phyloP scores from a whole-genome alignment of 345 rosid genomes.

The Microcos paniculata region DNA sequence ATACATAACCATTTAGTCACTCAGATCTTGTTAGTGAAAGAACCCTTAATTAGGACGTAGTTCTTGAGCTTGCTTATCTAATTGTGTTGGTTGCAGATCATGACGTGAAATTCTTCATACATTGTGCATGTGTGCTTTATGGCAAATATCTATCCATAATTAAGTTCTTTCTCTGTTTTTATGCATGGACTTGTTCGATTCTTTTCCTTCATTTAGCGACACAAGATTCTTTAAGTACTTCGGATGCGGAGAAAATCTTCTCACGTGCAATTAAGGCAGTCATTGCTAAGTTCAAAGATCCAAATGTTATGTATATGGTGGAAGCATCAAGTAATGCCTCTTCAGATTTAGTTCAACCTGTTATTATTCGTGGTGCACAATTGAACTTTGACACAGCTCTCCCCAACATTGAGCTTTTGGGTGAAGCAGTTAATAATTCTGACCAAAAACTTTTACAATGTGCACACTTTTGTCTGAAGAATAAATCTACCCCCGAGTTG shows the following conservation, averaged over 20 bases:
- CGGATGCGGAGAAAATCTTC: conserved; percentile 55
- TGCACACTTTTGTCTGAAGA: conserved; percentile 54
- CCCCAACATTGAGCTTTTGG: conserved; percentile 41
- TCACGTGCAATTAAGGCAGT: conserved; percentile 47
- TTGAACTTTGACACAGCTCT: conserved; percentile 51
- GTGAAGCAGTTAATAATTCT: conserved; percentile 35
- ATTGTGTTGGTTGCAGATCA: not conserved
- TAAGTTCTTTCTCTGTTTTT: not conserved
- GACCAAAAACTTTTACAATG: conserved; percentile 45
- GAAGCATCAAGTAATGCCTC: conserved; percentile 45
- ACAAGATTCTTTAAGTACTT: conserved; percentile 16
- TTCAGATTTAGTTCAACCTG: conserved; percentile 43
- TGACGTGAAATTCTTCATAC: not conserved
- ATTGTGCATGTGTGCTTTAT: not conserved
- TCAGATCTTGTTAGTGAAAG: not conserved
- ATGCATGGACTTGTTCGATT: not conserved
- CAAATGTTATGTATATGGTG: conserved; percentile 47
- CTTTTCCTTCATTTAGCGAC: not conserved
- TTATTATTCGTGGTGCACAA: conserved; percentile 52
- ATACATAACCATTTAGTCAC: conserved; percentile 4
- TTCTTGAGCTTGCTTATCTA: not conserved
- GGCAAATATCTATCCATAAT: not conserved
- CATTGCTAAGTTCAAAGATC: conserved; percentile 60
- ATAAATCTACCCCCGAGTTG: conserved; percentile 36
- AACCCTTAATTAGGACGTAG: not conserved